These are phyloP conservation scores for Tricholoma bakamatsutake DNA, from an alignment of 768 basidiomycete genomes.

Conservation along the genomic window DNA sequence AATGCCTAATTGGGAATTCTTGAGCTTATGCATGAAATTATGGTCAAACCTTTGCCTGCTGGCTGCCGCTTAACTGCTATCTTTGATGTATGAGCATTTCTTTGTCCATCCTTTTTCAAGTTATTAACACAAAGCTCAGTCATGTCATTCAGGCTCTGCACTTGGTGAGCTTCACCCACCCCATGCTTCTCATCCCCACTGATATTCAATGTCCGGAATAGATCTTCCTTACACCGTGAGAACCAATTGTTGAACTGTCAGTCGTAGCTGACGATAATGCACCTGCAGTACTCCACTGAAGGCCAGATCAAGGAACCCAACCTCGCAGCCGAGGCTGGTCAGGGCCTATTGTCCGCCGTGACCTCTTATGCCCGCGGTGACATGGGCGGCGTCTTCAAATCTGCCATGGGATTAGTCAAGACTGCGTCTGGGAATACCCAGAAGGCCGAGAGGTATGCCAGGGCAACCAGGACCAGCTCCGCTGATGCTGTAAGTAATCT, in stretches of 20 bases:
- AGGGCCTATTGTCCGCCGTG: conserved; percentile 76
- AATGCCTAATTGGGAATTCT: conserved; percentile 5
- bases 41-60: conserved; percentile 75
- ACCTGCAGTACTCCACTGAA: conserved; percentile 79
- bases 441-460: conserved; percentile 58
- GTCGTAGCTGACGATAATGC: background rate
- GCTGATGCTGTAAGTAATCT: conserved; percentile 73
- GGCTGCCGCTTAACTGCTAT: conserved; percentile 88
- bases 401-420: conserved; percentile 71
- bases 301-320: conserved; percentile 96
- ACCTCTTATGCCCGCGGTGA: conserved; percentile 75
- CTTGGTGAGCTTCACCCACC: conserved; percentile 45
- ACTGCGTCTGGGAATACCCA: conserved; percentile 59
- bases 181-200: background rate
- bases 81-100: conserved; percentile 55
- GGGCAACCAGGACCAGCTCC: conserved; percentile 63
- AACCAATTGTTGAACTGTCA: background rate
- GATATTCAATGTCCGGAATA: conserved; percentile 16
- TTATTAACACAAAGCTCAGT: conserved; percentile 33
- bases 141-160: conserved; percentile 86
- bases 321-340: conserved; percentile 78
- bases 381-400: conserved; percentile 68
- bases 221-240: conserved; percentile 66
- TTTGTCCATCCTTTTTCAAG: background rate
- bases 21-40: conserved; percentile 67